Conservation (phyloP, 225 moss, liverwort and hornwort genomes). For the Lunularia cruciata region DNA sequence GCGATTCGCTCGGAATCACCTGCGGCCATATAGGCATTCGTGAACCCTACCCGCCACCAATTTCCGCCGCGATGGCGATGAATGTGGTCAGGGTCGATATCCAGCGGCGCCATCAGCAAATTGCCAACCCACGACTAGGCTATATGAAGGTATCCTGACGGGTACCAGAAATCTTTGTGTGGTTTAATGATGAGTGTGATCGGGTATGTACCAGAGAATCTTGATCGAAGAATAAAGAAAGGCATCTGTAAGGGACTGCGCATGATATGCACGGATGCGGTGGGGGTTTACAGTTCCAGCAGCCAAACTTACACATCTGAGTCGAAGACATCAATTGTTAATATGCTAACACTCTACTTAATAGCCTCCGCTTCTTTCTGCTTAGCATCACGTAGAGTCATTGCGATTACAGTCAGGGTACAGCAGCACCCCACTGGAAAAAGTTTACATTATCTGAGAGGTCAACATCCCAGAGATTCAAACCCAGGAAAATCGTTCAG, state of each 20-base stretch:
- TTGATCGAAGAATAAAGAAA: conserved; percentile 2
- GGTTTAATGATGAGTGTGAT: conserved; percentile 1
- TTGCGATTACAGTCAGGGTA: background rate
- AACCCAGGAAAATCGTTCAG: background rate
- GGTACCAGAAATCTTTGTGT: no score
- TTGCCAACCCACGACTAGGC: background rate
- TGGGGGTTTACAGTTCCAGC: background rate
- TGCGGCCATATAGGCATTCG: no score
- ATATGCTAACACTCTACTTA: background rate
- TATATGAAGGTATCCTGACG: background rate
- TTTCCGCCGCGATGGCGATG: no score
- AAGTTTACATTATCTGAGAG: background rate
- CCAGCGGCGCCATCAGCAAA: background rate
- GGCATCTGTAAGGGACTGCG: background rate
- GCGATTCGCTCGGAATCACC: no score
- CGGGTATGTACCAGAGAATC: conserved; percentile 1
- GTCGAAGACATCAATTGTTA: background rate
- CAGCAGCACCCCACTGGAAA: background rate
- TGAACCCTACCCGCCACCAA: no score
- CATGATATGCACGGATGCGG: background rate
- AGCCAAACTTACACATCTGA: background rate
- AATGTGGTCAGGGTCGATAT: no score
- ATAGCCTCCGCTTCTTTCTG: background rate
- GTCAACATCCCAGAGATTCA: conserved; percentile 2
- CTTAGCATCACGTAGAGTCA: background rate